Conservation (phyloP, 2,329 filamentous ascomycete species). For the Davidsoniella neocaledoniae region DNA sequence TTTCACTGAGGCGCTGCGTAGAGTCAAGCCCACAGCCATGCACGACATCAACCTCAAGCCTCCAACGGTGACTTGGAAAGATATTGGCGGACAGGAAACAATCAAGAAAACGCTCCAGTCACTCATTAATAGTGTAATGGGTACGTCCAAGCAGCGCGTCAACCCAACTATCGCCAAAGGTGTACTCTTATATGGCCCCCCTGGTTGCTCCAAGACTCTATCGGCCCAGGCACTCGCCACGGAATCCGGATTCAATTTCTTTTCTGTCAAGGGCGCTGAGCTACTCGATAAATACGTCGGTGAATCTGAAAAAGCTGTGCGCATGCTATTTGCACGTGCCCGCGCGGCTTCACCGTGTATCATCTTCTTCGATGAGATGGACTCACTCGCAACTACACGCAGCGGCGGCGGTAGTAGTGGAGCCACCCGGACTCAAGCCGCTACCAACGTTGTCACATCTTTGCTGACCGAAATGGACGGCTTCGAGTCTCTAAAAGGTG, state of each 20-base stretch:
- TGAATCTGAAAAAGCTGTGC: slow-evolving; percentile 73
- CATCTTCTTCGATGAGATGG: slow-evolving; percentile 60
- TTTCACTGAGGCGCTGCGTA: slow-evolving; percentile 46
- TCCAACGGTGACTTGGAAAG: slow-evolving; percentile 68
- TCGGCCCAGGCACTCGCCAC: slow-evolving; percentile 82
- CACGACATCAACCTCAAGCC: slow-evolving; percentile 79
- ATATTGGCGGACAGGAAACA: slow-evolving; percentile 70
- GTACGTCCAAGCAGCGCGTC: slow-evolving; percentile 20
- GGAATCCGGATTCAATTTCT: slow-evolving; percentile 81
- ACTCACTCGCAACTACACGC: slow-evolving; percentile 43
- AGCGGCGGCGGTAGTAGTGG: slow-evolving; percentile 27
- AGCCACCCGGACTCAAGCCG: slow-evolving; percentile 22
- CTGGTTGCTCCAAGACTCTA: slow-evolving; percentile 88
- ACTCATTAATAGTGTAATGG: slow-evolving; percentile 24
- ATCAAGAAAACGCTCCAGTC: slow-evolving; percentile 47
- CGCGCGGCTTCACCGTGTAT: slow-evolving; percentile 72
- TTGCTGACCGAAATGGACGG: slow-evolving; percentile 92
- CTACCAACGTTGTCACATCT: slow-evolving; percentile 75
- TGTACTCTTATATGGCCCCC: slow-evolving; percentile 77
- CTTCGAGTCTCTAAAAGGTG: slow-evolving; percentile 67
- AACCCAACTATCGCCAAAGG: slow-evolving; percentile 53
- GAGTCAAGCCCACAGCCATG: slow-evolving; percentile 70
- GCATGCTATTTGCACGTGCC: slow-evolving; percentile 73
- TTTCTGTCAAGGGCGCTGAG: slow-evolving; percentile 85
- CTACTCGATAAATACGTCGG: slow-evolving; percentile 95